phyloP scores from a whole-genome alignment of 441 rosid genomes.

The Erodium texanum region DNA sequence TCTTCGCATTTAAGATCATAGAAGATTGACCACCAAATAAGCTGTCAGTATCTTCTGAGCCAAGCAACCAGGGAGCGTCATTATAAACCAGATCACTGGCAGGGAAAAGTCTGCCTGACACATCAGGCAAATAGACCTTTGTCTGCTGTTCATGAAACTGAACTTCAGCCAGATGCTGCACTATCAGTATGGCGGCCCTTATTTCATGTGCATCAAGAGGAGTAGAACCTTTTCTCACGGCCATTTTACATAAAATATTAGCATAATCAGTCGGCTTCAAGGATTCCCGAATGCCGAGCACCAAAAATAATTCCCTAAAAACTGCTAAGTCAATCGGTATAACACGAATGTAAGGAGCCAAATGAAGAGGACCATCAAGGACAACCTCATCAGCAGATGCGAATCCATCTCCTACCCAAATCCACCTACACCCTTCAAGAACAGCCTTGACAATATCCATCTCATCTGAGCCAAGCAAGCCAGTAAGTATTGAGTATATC shows the following conservation, averaged over 20 bases:
- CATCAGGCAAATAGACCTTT: constrained; percentile 78
- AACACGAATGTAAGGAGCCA: constrained; percentile 92
- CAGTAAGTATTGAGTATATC: constrained; percentile 66
- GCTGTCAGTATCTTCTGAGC: constrained; percentile 48
- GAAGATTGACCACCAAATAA: constrained; percentile 52
- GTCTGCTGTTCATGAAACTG: constrained; percentile 53
- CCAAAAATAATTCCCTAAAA: constrained; percentile 75
- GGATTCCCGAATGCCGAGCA: constrained; percentile 79
- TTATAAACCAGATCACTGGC: constrained; percentile 81
- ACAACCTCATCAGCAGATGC: constrained; percentile 89
- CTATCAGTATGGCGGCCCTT: constrained; percentile 77
- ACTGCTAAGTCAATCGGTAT: constrained; percentile 90
- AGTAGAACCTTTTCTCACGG: constrained; percentile 57
- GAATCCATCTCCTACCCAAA: constrained; percentile 99
- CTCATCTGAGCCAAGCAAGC: constrained; percentile 85
- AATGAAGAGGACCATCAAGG: constrained; percentile 92
- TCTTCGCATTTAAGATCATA: constrained; percentile 52
- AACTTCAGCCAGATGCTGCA: constrained; percentile 88
- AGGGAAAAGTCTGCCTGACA: constrained; percentile 68
- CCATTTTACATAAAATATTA: constrained; percentile 74
- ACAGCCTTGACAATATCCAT: constrained; percentile 96
- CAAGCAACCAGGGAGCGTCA: constrained; percentile 98
- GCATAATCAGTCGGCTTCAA: constrained; percentile 82
- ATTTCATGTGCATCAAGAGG: constrained; percentile 72
- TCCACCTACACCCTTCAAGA: constrained; percentile 99